Percentiles rank a stretch among this genome's conserved stretches.
These are phyloP conservation scores for Fusarium nurragi DNA, from an alignment of 2,329 filamentous ascomycete genomes.

Conservation along the genomic window DNA sequence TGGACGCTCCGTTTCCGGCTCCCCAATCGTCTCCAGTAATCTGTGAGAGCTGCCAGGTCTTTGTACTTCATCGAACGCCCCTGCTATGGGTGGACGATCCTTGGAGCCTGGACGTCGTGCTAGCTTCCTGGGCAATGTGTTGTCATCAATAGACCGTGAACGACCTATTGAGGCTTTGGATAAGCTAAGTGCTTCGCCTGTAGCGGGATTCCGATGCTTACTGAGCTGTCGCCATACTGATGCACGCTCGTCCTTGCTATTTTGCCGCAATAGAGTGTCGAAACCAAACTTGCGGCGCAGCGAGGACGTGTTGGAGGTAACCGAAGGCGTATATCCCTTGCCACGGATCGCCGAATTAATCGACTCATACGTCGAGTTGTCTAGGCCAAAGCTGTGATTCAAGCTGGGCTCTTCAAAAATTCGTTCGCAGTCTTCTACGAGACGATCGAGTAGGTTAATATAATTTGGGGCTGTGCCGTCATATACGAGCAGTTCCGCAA, in stretches of 20 bases:
- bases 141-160: slow-evolving; percentile 79
- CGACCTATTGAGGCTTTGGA: slow-evolving; percentile 74
- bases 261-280: slow-evolving; percentile 78
- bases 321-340: slow-evolving; percentile 74
- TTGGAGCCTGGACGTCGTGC: slow-evolving; percentile 63
- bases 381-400: slow-evolving; percentile 53
- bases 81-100: slow-evolving; percentile 68
- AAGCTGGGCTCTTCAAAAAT: slow-evolving; percentile 77
- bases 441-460: slow-evolving; percentile 86
- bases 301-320: slow-evolving; percentile 88
- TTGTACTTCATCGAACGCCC: slow-evolving; percentile 68
- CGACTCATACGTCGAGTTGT: slow-evolving; percentile 64
- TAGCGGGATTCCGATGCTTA: slow-evolving; percentile 74
- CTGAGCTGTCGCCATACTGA: slow-evolving; percentile 90
- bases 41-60: slow-evolving; percentile 68
- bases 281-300: slow-evolving; percentile 86
- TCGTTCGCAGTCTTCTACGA: slow-evolving; percentile 88
- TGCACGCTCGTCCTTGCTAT: slow-evolving; percentile 78
- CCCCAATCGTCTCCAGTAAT: slow-evolving; percentile 67
- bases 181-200: slow-evolving; percentile 69
- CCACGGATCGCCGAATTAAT: slow-evolving; percentile 64
- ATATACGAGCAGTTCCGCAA: slow-evolving; percentile 84
- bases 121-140: slow-evolving; percentile 57
- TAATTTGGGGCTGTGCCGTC: slow-evolving; percentile 82
- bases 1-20: slow-evolving; percentile 59